Evolutionary conservation across 176 grass and related monocot genomes (phyloP), one percentile per base, ranked within the genome.

Genomic region (Carex myosuroides): DNA sequence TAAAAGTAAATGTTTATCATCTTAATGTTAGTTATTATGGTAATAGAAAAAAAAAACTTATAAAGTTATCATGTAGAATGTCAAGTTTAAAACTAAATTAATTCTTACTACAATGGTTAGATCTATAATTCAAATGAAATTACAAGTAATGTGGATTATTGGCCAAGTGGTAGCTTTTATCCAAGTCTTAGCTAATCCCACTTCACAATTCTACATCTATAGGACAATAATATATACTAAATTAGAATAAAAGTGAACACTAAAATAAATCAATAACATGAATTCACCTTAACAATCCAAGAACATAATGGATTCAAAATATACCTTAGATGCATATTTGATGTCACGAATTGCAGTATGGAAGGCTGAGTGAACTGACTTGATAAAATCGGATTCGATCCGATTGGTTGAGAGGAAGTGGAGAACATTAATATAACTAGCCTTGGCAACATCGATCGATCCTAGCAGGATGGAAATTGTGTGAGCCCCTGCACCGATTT

Each of bases 351-450:
- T 53, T 32, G 72, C 72, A 55, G 30, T 29, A 16, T 77, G 46
- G 4, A 55, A 55, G 22, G 46, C 24, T 6, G 72, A 13, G 11
- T 32, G 46, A 10, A 77, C 12, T 16, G 72, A 77, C 0, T 29
- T 55, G 22, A 13, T 55, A 54, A 77, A 1, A 30, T 54, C 1
- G 5, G 48, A 55, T 55, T 77, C 22, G 3, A 56, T 55, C 11
- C 14, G 72, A 7, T 77, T 53, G 42, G 0, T 77, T 30, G 46
- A 30, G 48, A 77, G 21, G 2, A 56, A 77, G 24, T 77, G 72
- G 16, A 77, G 72, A 55, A 56, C 50, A 30, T 56, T 77, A 3
- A 56, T 77, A 18, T 77, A 77, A 77, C 50, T 77, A 77, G 72
- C 22, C 26, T 55, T 54, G 55, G 72, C 72, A 2, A 13, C 48